phyloP scores from a whole-genome alignment of 2,329 filamentous ascomycete species.

The Aspergillus calidoustus region DNA sequence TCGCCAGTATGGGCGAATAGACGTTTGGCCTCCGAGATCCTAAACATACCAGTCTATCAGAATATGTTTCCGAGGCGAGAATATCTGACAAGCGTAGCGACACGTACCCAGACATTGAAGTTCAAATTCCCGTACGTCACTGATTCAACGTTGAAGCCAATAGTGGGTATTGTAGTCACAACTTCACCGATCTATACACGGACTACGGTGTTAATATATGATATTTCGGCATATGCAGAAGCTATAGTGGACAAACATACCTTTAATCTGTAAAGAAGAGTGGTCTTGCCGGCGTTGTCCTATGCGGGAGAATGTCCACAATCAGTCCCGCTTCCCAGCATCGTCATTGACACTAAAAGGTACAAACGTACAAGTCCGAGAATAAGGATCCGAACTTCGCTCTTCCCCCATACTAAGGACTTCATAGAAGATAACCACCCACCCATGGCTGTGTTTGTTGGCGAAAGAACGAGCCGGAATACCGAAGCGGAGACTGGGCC shows the following conservation, averaged over 20 bases:
- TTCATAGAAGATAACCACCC: slow-evolving; percentile 63
- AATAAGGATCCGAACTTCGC: slow-evolving; percentile 96
- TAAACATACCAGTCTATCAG: slow-evolving; percentile 37
- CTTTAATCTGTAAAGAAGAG: slow-evolving; percentile 93
- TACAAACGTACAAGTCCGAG: slow-evolving; percentile 75
- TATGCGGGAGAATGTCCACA: slow-evolving; percentile 44
- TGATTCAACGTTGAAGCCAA: slow-evolving; percentile 98
- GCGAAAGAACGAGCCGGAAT: slow-evolving; percentile 7
- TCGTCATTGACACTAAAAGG: slow-evolving; percentile 13
- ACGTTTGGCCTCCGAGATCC: slow-evolving; percentile 98
- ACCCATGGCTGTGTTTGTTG: slow-evolving; percentile 52
- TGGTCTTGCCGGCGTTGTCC: slow-evolving; percentile 99
- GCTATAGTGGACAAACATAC: slow-evolving; percentile 52
- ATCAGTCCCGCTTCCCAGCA: slow-evolving; percentile 23
- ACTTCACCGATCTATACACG: slow-evolving; percentile 85
- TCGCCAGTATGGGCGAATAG: slow-evolving; percentile 96
- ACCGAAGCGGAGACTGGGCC: slow-evolving; percentile 9
- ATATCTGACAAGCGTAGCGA: neutral
- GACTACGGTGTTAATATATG: slow-evolving; percentile 3
- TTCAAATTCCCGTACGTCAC: slow-evolving; percentile 98
- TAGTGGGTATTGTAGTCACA: slow-evolving; percentile 97
- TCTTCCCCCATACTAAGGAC: slow-evolving; percentile 86
- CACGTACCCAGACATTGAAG: slow-evolving; percentile 91
- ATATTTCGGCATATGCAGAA: neutral
- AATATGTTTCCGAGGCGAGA: neutral